Percentiles rank a stretch among this genome's conserved stretches.
phyloP scores from a whole-genome alignment of 2,329 filamentous ascomycete genomes.

The Xylaria sp. region DNA sequence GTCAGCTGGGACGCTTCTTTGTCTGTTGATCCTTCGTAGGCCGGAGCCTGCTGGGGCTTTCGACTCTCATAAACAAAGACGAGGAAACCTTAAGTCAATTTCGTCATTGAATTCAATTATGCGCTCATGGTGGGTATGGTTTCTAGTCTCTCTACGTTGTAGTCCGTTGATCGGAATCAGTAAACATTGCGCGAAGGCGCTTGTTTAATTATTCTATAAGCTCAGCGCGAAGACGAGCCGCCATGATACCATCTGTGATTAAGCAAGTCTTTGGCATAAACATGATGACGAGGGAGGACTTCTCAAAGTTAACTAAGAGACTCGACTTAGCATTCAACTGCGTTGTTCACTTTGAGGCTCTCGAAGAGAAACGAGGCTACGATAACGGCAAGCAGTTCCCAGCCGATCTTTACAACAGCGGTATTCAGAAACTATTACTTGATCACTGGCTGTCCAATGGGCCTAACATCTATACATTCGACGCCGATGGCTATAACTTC shows the following conservation, averaged over 20 bases:
- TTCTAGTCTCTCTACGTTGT: not conserved
- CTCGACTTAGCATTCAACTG: slow-evolving; percentile 19
- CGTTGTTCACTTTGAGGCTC: slow-evolving; percentile 28
- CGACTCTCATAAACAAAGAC: slow-evolving; percentile 6
- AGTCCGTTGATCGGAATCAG: not conserved
- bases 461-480: slow-evolving; percentile 29
- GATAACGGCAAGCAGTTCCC: slow-evolving; percentile 33
- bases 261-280: slow-evolving; percentile 8
- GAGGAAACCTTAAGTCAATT: not conserved
- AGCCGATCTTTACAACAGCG: slow-evolving; percentile 26
- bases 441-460: slow-evolving; percentile 23
- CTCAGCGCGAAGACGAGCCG: too few relatives aligned
- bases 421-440: slow-evolving; percentile 23
- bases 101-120: not conserved
- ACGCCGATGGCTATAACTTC: slow-evolving; percentile 18
- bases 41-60: not conserved
- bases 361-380: slow-evolving; percentile 34
- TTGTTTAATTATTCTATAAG: not conserved
- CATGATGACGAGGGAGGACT: slow-evolving; percentile 18
- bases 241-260: slow-evolving; percentile 11
- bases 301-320: slow-evolving; percentile 5
- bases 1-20: slow-evolving; percentile 6
- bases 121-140: not conserved
- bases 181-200: not conserved
- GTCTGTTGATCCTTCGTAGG: not conserved